Base-by-base conservation (phyloP, 2,329 filamentous ascomycete genomes). In the Didymella segeticola region DNA sequence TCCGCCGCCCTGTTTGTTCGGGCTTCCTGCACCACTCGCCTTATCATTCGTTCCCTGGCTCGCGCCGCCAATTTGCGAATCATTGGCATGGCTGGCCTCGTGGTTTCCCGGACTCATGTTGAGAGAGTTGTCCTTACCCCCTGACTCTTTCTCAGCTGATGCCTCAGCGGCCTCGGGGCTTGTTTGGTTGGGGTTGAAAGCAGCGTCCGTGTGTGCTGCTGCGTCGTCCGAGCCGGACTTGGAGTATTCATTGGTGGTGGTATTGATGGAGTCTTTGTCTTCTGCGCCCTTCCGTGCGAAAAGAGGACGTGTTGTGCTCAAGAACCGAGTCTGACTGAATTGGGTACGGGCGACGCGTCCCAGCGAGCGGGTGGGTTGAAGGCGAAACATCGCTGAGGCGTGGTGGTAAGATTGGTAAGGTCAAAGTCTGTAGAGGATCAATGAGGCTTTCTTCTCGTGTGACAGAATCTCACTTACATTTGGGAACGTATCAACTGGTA, bases 121-220 rank as follows among this genome's bases (percentile, higher is more conserved):
- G 36, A 89, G 64, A 5, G 85, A 57, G 47, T 69, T 67, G 11
- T 56, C 51, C 17, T 64, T 58, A 11, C 63, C 62, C 34, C 69
- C 69, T 19, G 64, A 63, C 61, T 78, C 76, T 19, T 63, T 46
- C 39, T 69, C 73, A 1, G 75, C 75, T 5, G 62, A 70, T 14
- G 56, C 69, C 62, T 78, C 82, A 74, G 86, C 83, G 19, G 75
- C 67, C 68, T 91, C 87, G 0, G 91, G 91, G 17, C 80, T 77
- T 22, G 89, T 93, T 70, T 84, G 84, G 49, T 80, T 75, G 0
- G 86, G 85, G 69, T 91, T 82, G 74, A 90, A 96, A 1, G 91
- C 88, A 0, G 86, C 82, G 34, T 86, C 80, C 3, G 78, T 71
- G 51, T 83, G 78, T 25, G 81, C 77, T 0, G 86, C 82, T 11